phyloP scores from a whole-genome alignment of 2,329 filamentous ascomycete species.

The Cytospora piceae region DNA sequence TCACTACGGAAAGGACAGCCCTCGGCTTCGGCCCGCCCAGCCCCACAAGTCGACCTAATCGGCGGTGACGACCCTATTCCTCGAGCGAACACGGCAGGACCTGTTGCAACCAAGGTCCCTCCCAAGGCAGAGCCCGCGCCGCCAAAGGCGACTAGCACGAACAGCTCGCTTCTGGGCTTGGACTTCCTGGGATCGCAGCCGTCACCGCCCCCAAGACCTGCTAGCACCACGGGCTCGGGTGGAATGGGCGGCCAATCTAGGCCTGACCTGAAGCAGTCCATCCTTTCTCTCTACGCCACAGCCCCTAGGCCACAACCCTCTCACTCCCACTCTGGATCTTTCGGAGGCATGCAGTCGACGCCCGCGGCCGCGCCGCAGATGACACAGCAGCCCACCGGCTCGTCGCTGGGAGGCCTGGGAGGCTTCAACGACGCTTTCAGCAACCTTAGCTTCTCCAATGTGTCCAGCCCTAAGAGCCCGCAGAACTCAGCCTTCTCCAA shows the following conservation, averaged over 20 bases:
- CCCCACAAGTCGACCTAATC: conserved; percentile 76
- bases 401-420: conserved; percentile 60
- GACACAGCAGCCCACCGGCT: conserved; percentile 50
- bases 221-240: conserved; percentile 73
- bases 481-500: conserved; percentile 32
- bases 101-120: conserved; percentile 59
- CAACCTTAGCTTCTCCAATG: conserved; percentile 49
- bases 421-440: conserved; percentile 82
- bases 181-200: conserved; percentile 84
- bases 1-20: conserved; percentile 61
- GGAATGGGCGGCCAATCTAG: conserved; percentile 69
- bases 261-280: conserved; percentile 95
- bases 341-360: conserved; percentile 69
- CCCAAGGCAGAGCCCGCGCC: conserved; percentile 68
- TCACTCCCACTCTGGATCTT: conserved; percentile 64
- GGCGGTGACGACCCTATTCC: conserved; percentile 72
- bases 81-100: conserved; percentile 75
- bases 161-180: conserved; percentile 87
- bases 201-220: conserved; percentile 74
- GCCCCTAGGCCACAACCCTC: conserved; percentile 74
- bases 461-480: conserved; percentile 49
- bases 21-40: conserved; percentile 34
- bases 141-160: conserved; percentile 70
- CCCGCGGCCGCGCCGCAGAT: conserved; percentile 46
- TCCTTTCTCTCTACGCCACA: conserved; percentile 90